phyloP scores from a whole-genome alignment of 202 grass and related monocot species.

The Zizania palustris region DNA sequence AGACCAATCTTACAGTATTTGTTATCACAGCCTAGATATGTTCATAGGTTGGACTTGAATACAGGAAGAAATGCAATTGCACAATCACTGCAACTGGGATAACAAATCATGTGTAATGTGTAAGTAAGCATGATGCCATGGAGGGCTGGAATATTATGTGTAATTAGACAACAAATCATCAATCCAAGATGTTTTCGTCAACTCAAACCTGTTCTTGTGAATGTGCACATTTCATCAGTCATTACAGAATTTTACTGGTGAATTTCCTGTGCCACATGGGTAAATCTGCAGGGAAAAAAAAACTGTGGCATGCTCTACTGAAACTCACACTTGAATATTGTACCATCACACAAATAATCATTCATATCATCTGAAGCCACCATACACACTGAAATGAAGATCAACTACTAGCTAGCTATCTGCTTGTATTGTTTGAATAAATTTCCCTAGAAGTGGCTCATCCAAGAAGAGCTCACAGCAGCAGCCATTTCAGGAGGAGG shows the following conservation, averaged over 20 bases:
- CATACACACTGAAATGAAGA: constrained; percentile 29
- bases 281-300: constrained; percentile 10
- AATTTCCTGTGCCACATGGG: neutral
- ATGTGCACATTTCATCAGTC: constrained; percentile 42
- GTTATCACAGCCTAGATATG: constrained; percentile 22
- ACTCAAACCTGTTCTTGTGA: constrained; percentile 36
- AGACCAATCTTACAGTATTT: constrained; percentile 20
- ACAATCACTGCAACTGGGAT: neutral
- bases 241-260: constrained; percentile 29
- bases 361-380: constrained; percentile 25
- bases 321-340: constrained; percentile 32
- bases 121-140: neutral
- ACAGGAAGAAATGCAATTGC: neutral
- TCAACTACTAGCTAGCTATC: constrained; percentile 17
- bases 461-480: constrained; percentile 48
- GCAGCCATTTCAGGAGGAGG: constrained; percentile 37
- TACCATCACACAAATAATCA: constrained; percentile 33
- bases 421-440: constrained; percentile 29
- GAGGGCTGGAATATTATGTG: constrained; percentile 9
- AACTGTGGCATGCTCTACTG: constrained; percentile 39
- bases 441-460: constrained; percentile 62
- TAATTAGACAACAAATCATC: neutral
- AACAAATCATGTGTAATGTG: constrained; percentile 20
- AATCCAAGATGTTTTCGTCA: neutral
- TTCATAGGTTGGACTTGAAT: constrained; percentile 27